A percentile compares a stretch with the other conserved stretches of the same genome.
Evolutionary conservation across 192 early-diverging fungal species (phyloP).

Genomic region (Allomyces arbusculus): DNA sequence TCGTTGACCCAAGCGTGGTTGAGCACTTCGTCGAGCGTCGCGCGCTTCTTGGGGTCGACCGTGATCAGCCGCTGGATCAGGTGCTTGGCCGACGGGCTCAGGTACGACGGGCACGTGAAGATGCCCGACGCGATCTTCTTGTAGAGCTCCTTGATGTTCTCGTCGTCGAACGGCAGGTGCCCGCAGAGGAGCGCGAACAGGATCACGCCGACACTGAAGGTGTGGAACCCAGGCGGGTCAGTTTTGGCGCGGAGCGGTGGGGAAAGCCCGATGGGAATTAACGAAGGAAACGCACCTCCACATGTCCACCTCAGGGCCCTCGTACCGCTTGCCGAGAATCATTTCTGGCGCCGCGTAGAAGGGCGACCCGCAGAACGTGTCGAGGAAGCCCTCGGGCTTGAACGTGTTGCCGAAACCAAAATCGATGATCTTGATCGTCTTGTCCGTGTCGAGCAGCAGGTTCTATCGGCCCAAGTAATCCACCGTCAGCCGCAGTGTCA

Average conservation of each 20-base stretch:
- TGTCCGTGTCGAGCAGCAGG: constrained; percentile 49
- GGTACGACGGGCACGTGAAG: constrained; percentile 32
- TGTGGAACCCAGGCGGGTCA: neutral
- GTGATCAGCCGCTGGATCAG: constrained; percentile 50
- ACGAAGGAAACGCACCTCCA: constrained; percentile 27
- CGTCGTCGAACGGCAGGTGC: constrained; percentile 68
- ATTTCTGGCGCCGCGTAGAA: constrained; percentile 75
- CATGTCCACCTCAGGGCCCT: constrained; percentile 72
- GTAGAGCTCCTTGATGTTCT: constrained; percentile 63
- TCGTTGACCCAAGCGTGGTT: constrained; percentile 60
- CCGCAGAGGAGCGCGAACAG: constrained; percentile 69
- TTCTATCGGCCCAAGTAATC: constrained; percentile 15
- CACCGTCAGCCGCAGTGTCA: too few relatives aligned
- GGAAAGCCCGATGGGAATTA: neutral
- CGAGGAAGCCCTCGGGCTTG: constrained; percentile 22
- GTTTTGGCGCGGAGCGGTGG: neutral
- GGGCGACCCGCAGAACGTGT: constrained; percentile 38
- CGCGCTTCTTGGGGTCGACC: constrained; percentile 43
- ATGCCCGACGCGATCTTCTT: constrained; percentile 56
- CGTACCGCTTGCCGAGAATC: constrained; percentile 59
- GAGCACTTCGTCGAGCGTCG: constrained; percentile 45
- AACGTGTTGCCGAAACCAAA: constrained; percentile 68
- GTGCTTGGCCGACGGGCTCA: constrained; percentile 22
- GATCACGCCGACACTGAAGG: constrained; percentile 40
- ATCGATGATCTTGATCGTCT: constrained; percentile 68